Base-by-base conservation (phyloP, 1,139 yeast species). In the Debaryomyces coudertii region DNA sequence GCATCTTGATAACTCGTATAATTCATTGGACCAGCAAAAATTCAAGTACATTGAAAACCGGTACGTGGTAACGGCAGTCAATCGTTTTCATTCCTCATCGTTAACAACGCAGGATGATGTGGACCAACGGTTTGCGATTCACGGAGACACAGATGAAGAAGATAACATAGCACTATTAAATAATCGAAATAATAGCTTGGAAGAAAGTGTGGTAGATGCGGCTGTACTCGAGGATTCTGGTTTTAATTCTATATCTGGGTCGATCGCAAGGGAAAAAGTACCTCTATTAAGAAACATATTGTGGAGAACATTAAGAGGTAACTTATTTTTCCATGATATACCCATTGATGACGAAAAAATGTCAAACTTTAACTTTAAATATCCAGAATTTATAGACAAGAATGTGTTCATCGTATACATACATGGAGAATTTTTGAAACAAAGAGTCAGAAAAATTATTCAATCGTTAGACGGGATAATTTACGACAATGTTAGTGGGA, bases 381-480 rank as follows among this genome's bases (percentile, higher is more conserved):
- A 79, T 11, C 73, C 79, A 46, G 77, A 75, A 43, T 63, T 67
- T 25, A 73, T 80, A n/a, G 75, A 71, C 45, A 88, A 88, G 63
- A 85, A 82, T 57, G 88, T 87, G 6, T 90, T 92, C 60, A 81
- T 93, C 44, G 83, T 90, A 12, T 90, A 88, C 63, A 85, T 95
- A 29, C 99, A 93, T 62, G 99, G 99, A 51, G 83, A 82, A 40
- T 73, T 81, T 45, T 77, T 92, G 50, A 74, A 85, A 45, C 66
- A 74, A 46, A 80, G 90, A 56, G 88, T 92, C 44, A 79, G 79
- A 50, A 83, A 82, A 56, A 87, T 93, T 49, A 83, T 93, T 27
- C 92, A 85, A 55, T 86, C 97, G 0, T 73, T 93, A 49, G 97
- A 89, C 55, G 97, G 97, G 1, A 73, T 77, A 30, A 66, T 92